phyloP scores from a whole-genome alignment of 176 grass and related monocot genomes.

The Rhynchospora breviuscula region DNA sequence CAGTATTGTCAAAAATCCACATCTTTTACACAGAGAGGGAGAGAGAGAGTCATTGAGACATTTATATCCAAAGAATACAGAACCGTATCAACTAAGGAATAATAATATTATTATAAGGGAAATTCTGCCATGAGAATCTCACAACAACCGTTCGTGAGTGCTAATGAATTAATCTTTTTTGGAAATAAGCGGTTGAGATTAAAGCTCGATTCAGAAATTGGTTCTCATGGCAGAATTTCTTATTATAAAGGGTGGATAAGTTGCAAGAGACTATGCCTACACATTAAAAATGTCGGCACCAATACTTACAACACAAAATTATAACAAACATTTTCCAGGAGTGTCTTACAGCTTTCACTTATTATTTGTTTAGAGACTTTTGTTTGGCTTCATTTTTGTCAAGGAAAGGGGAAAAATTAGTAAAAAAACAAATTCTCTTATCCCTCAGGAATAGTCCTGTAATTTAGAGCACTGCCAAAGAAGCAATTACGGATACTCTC shows the following conservation, averaged over 20 bases:
- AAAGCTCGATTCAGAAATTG: too few species aligned
- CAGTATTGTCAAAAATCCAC: conserved; percentile 96
- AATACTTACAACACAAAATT: background rate
- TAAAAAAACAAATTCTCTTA: background rate
- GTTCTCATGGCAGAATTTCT: too few species aligned
- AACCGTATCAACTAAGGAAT: background rate
- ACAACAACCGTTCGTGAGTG: too few species aligned
- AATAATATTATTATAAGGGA: background rate
- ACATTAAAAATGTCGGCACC: background rate
- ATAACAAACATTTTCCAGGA: background rate
- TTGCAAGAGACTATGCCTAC: background rate
- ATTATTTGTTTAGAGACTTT: background rate
- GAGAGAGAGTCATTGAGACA: background rate
- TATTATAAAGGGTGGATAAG: background rate
- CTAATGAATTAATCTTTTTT: too few species aligned
- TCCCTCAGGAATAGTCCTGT: background rate
- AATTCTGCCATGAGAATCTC: too few species aligned
- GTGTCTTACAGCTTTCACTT: background rate
- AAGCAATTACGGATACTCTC: background rate
- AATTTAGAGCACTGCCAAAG: background rate
- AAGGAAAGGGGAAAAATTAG: background rate
- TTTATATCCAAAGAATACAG: background rate
- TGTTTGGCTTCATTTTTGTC: background rate
- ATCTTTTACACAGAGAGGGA: conserved; percentile 40
- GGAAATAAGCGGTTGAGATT: too few species aligned